These are phyloP conservation scores for Sordariomycetes sp. DNA, from an alignment of 2,329 filamentous ascomycete species.

Conservation along the genomic window DNA sequence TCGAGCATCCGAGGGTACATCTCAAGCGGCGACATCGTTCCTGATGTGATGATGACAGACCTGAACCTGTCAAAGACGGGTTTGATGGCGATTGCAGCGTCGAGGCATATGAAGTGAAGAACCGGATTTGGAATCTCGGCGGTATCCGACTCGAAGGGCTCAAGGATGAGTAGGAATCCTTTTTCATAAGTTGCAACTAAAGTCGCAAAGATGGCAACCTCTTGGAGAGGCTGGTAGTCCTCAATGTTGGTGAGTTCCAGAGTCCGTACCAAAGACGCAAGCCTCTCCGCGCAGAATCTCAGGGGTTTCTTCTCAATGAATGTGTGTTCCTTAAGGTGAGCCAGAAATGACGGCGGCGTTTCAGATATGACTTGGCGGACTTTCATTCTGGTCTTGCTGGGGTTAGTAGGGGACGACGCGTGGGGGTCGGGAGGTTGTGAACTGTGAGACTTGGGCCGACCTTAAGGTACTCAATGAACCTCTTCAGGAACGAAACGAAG, in stretches of 20 bases:
- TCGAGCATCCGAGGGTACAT: conserved; percentile 99
- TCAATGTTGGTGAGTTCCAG: conserved; percentile 95
- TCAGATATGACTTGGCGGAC: conserved; percentile 95
- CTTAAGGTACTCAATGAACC: conserved; percentile 95
- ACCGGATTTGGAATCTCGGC: conserved; percentile 93
- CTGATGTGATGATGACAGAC: conserved; percentile 96
- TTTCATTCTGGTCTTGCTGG: conserved; percentile 80
- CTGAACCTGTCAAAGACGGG: conserved; percentile 96
- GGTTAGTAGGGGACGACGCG: background rate
- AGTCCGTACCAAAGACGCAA: conserved; percentile 88
- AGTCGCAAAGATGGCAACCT: conserved; percentile 95
- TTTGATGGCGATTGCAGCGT: conserved; percentile 95
- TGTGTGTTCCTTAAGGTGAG: conserved; percentile 86
- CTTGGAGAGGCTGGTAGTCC: conserved; percentile 91
- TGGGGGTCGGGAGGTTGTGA: too few species aligned
- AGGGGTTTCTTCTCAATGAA: conserved; percentile 96
- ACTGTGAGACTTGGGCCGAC: conserved; percentile 16
- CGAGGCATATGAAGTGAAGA: conserved; percentile 92
- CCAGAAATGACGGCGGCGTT: conserved; percentile 84
- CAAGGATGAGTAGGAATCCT: conserved; percentile 89
- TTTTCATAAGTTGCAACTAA: conserved; percentile 94
- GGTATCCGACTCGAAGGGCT: conserved; percentile 90
- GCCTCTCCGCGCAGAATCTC: conserved; percentile 83
- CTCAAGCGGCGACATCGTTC: conserved; percentile 89
- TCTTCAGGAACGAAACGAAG: conserved; percentile 85